Conservation (phyloP, 441 rosid species). For the Adansonia rubrostipa region DNA sequence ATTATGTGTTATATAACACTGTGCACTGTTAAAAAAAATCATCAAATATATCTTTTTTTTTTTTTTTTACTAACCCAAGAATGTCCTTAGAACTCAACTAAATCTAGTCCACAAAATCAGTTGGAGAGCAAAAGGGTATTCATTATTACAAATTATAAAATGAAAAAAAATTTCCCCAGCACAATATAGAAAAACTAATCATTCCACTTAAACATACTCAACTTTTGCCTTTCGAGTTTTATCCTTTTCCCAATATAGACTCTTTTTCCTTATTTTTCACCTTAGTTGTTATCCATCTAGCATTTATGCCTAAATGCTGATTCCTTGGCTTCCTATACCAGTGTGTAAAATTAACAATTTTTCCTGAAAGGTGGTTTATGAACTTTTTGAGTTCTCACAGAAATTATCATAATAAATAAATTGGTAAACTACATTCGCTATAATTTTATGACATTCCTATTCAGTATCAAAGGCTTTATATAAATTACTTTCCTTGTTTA, state of each 20-base stretch:
- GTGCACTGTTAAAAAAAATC: not conserved
- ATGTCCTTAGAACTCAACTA: conserved; percentile 12
- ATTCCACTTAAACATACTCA: not conserved
- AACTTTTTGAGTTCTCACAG: conserved; percentile 14
- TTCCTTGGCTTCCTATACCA: not conserved
- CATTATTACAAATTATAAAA: conserved; percentile 7
- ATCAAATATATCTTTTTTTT: not conserved
- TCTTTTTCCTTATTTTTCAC: not conserved
- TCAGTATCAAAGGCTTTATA: not conserved
- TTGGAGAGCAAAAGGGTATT: not conserved
- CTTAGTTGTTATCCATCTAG: not conserved
- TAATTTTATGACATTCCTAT: not conserved
- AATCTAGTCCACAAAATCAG: not conserved
- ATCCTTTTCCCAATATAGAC: not conserved
- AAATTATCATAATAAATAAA: not conserved
- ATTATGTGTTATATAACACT: conserved; percentile 1
- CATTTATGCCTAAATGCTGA: not conserved
- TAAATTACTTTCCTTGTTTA: not conserved
- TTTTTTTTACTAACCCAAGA: not conserved
- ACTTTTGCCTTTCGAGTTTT: too few relatives aligned
- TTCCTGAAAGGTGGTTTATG: not conserved
- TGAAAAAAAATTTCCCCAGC: not conserved
- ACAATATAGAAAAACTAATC: not conserved
- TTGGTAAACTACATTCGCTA: not conserved
- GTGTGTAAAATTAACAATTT: not conserved